These are phyloP conservation scores for Aspergillus melleus DNA, from an alignment of 2,329 filamentous ascomycete genomes.

Conservation along the genomic window DNA sequence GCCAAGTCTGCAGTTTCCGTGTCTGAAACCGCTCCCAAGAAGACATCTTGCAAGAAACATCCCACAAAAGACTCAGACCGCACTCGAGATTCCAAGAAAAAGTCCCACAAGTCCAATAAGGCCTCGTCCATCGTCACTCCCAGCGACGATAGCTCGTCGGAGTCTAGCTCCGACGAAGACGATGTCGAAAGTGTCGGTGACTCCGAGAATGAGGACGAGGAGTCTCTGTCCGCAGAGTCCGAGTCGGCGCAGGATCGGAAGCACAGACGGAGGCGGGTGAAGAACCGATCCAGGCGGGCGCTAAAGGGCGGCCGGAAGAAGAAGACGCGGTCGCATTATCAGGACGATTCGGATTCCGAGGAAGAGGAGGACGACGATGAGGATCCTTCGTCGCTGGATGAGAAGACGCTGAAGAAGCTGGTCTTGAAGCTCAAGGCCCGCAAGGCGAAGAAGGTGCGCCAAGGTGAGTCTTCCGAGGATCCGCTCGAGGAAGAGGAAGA, in stretches of 20 bases:
- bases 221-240: conserved; percentile 14
- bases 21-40: conserved; percentile 27
- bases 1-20: conserved; percentile 20
- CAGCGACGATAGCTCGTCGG: conserved; percentile 24
- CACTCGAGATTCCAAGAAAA: conserved; percentile 23
- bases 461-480: conserved; percentile 31
- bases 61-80: conserved; percentile 19
- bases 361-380: conserved; percentile 29
- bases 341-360: conserved; percentile 26
- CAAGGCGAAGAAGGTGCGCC: conserved; percentile 30
- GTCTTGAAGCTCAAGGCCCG: conserved; percentile 36
- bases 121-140: conserved; percentile 18
- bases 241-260: conserved; percentile 27
- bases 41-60: conserved; percentile 35
- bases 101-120: conserved; percentile 23
- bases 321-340: conserved; percentile 36
- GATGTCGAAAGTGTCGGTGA: conserved; percentile 18
- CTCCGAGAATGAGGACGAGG: conserved; percentile 15
- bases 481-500: conserved; percentile 34
- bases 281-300: conserved; percentile 35
- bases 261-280: conserved; percentile 38
- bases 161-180: conserved; percentile 22
- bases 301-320: conserved; percentile 34
- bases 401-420: conserved; percentile 33
- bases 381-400: conserved; percentile 25